Base-by-base conservation (phyloP, 2,329 filamentous ascomycete genomes). In the Chrysoporthe puriensis region DNA sequence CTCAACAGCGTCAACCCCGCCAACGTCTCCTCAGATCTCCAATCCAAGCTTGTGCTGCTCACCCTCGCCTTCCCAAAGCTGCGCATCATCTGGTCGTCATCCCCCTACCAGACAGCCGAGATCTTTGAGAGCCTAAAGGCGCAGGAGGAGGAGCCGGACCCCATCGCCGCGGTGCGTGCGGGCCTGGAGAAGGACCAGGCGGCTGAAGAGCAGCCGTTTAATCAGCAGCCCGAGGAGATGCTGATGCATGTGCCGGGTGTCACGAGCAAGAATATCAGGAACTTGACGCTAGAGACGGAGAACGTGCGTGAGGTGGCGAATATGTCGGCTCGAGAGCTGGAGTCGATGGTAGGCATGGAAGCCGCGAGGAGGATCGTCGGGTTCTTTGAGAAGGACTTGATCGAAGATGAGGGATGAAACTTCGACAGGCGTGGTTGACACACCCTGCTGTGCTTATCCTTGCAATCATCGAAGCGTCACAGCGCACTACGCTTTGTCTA, bases 91-190 rank as follows among this genome's bases (percentile, higher is more conserved):
- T 99, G 96, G 96, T 96, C 92, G 9, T 92, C 88, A 9, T 94
- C 91, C 13, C 95, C 96, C 0, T 97, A 97, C 76, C 94, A 99
- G 78, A 98, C 96, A 0, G 96, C 96, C 1, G 94, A 98, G 81
- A 98, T 99, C 70, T 98, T 99, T 77, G 91, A 94, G 74, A 90
- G 93, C 72, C 86, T 99, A 65, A 99, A 99, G 82, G 91, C 93
- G 72, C 91, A 94, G 74, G 91, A 95, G 73, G 85, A 90, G 3
- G 96, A 99, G 79, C 96, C 96, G 0, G 94, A 99, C 77, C 96
- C 96, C 1, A 85, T 97, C 46, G 89, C 88, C 3, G 96, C 96
- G 0, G 94, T 97, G 8, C 88, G 91, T 68, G 87, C 94, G 2
- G 96, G 96, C 0, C 82, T 99, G 0, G 89, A 92, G 36, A 85